Evolutionary conservation across 202 grass and related monocot genomes (phyloP), one percentile per base, ranked within the genome.

Genomic region (Tripidium arundinaceum): DNA sequence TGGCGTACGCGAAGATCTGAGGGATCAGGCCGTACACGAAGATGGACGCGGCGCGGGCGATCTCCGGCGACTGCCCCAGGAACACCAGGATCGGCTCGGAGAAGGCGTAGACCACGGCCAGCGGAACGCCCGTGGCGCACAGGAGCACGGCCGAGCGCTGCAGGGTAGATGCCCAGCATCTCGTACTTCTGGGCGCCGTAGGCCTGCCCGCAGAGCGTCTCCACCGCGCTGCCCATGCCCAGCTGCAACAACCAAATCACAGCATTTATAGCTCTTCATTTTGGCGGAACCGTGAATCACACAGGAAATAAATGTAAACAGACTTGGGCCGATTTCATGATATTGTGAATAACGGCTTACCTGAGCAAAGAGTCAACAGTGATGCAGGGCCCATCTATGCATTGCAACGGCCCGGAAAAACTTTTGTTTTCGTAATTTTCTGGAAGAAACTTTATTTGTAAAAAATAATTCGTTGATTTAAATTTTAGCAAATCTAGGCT

Each of bases 161-260:
- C 24, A 97, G 79, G 79, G 63, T 93, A 87, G 28, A 93, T 9
- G 36, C 93, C 93, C 14, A 97, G 86, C 93, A 93, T 97, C 1
- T 83, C 86, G 78, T 91, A 97, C 49, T 81, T 89, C 34, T 85
- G 78, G 18, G 89, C 94, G 5, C 94, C 94, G 10, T 88, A 97
- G 16, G 94, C 94, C 75, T 97, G 91, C 38, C 94, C 91, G 19
- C 94, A 93, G 18, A 97, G 37, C 4, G 94, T 97, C 55, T 97
- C 94, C 45, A 97, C 89, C 4, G 94, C 94, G 60, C 89, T 94
- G 0, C 89, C 94, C 94, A 97, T 97, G 15, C 94, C 94, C 0
- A 90, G 70, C 94, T 97, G 82, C 66, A 22, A 11, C 52, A 11
- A 55, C 7, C 39, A 2, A 55, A n/a, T n/a, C n/a, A n/a, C n/a